A percentile compares a stretch with the other conserved stretches of the same genome.
Conservation (phyloP, 116 monocot genomes). For the Dioscorea cayenensis region DNA sequence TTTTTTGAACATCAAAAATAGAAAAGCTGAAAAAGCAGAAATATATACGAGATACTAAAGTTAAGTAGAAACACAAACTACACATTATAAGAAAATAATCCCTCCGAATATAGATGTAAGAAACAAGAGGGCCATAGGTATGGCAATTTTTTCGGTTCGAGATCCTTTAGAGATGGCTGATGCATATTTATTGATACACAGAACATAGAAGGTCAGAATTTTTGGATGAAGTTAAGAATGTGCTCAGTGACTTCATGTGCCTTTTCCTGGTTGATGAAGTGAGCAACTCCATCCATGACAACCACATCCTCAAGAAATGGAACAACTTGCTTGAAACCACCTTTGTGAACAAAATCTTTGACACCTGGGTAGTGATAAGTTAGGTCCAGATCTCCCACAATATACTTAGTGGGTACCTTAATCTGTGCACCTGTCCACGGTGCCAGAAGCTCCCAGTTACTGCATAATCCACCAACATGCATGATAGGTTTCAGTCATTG, state of each 20-base stretch:
- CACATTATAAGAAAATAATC: no score
- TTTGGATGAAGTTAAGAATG: not conserved
- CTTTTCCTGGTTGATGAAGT: constrained; percentile 9
- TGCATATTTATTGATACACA: no score
- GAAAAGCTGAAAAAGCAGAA: no score
- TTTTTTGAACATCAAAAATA: no score
- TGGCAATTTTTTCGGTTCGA: no score
- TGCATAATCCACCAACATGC: no score
- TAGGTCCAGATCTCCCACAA: constrained; percentile 5
- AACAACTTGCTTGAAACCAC: constrained; percentile 2
- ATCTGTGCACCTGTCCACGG: not conserved
- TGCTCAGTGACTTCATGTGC: not conserved
- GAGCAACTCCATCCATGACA: constrained; percentile 6
- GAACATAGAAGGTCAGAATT: not conserved
- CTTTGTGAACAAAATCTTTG: not conserved
- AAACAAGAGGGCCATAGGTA: no score
- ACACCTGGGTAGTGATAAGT: not conserved
- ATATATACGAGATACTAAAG: no score
- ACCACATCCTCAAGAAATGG: constrained; percentile 4
- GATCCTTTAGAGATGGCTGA: no score
- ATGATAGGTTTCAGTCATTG: no score
- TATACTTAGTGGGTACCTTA: not conserved
- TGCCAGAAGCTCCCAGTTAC: not conserved
- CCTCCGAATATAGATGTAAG: no score
- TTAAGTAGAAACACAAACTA: no score